Evolutionary conservation across 331 rosid species (phyloP).

Genomic region (Cydonia oblonga): DNA sequence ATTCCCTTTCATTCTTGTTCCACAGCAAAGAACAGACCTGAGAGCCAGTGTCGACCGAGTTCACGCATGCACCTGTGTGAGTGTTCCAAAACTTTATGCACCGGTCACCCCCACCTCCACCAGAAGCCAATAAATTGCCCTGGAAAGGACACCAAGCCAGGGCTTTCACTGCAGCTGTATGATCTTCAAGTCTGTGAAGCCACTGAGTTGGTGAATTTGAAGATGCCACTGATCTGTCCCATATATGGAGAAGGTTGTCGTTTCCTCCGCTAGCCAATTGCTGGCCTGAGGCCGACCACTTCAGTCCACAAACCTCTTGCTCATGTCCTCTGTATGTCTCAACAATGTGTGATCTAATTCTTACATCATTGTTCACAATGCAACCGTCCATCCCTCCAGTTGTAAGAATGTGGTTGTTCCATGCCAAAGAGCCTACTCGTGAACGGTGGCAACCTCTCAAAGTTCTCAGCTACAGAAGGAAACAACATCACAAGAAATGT

Average conservation of each 20-base stretch:
- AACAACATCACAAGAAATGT: background rate
- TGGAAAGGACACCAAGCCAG: slow-evolving; percentile 90
- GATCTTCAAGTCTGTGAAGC: slow-evolving; percentile 76
- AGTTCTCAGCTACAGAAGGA: slow-evolving; percentile 41
- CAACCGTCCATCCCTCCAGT: slow-evolving; percentile 78
- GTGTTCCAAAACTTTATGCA: slow-evolving; percentile 83
- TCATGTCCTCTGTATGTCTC: slow-evolving; percentile 34
- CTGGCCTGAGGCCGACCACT: slow-evolving; percentile 37
- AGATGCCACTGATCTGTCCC: slow-evolving; percentile 44
- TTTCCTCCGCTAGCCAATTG: slow-evolving; percentile 39
- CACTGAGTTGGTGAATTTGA: slow-evolving; percentile 50
- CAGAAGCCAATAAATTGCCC: slow-evolving; percentile 58
- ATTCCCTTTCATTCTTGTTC: slow-evolving; percentile 80
- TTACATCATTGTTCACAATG: slow-evolving; percentile 57
- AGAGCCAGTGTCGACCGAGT: slow-evolving; percentile 66
- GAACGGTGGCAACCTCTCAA: slow-evolving; percentile 57
- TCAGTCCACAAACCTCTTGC: slow-evolving; percentile 38
- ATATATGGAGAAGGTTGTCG: slow-evolving; percentile 34
- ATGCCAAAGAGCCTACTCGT: slow-evolving; percentile 69
- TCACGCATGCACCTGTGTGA: slow-evolving; percentile 76
- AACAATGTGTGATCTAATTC: slow-evolving; percentile 29
- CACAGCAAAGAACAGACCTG: slow-evolving; percentile 66
- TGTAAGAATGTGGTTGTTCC: slow-evolving; percentile 76
- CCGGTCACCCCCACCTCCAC: slow-evolving; percentile 71
- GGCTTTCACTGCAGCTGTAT: slow-evolving; percentile 74